Conservation (phyloP, 805 yeast species). For the Ogataea thermomethanolica region DNA sequence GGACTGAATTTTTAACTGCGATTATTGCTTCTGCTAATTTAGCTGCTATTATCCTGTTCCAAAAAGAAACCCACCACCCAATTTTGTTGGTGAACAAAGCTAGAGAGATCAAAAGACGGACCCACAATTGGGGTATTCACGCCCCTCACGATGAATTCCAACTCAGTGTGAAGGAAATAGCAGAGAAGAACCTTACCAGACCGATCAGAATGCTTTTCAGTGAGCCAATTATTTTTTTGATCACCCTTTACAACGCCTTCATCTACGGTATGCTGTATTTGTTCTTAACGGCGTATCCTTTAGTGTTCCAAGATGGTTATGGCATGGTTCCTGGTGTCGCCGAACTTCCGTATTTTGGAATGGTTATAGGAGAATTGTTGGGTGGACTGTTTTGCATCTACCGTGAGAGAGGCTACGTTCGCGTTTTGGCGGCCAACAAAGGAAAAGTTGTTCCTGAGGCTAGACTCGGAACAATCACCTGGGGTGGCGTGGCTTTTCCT, state of each 20-base stretch:
- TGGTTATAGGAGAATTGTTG: slow-evolving; percentile 63
- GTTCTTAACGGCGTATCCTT: slow-evolving; percentile 71
- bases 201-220: slow-evolving; percentile 63
- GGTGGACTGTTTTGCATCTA: slow-evolving; percentile 54
- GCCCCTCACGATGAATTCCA: slow-evolving; percentile 70
- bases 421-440: slow-evolving; percentile 46
- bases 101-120: slow-evolving; percentile 52
- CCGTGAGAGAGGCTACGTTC: slow-evolving; percentile 52
- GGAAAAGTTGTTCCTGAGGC: slow-evolving; percentile 73
- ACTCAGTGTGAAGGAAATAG: slow-evolving; percentile 54
- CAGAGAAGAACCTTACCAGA: slow-evolving; percentile 59
- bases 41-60: slow-evolving; percentile 40
- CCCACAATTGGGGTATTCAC: slow-evolving; percentile 80
- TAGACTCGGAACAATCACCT: slow-evolving; percentile 71
- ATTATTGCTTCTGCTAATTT: slow-evolving; percentile 46
- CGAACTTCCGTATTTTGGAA: slow-evolving; percentile 75
- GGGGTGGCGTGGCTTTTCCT: slow-evolving; percentile 69
- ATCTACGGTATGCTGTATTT: slow-evolving; percentile 77
- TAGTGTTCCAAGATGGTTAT: slow-evolving; percentile 62
- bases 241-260: slow-evolving; percentile 71
- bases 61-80: slow-evolving; percentile 72
- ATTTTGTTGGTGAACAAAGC: slow-evolving; percentile 63
- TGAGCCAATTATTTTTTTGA: slow-evolving; percentile 70
- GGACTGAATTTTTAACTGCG: slow-evolving; percentile 73
- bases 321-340: slow-evolving; percentile 60